phyloP scores from a whole-genome alignment of 345 rosid species.

The Trapa incisa region DNA sequence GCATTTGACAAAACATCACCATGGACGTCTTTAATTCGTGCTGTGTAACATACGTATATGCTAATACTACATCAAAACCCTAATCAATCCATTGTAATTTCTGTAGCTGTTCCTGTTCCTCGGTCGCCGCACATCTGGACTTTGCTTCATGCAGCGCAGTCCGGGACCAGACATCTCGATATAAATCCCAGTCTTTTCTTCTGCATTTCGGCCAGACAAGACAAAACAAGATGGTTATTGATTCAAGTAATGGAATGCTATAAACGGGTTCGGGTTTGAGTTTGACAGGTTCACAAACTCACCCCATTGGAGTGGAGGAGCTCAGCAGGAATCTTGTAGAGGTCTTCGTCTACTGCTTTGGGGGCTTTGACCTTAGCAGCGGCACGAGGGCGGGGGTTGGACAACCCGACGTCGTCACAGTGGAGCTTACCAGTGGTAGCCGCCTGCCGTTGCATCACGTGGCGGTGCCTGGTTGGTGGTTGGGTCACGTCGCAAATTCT shows the following conservation, averaged over 20 bases:
- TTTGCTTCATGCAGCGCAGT: conserved; percentile 36
- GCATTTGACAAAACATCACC: too few species aligned
- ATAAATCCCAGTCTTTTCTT: conserved; percentile 55
- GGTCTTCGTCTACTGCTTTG: conserved; percentile 23
- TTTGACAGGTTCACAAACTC: neutral
- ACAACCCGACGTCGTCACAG: neutral
- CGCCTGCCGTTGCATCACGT: neutral
- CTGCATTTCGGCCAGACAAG: conserved; percentile 8
- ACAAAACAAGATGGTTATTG: neutral
- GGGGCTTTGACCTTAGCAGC: conserved; percentile 5
- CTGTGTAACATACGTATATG: too few species aligned
- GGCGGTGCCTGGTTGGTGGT: conserved; percentile 24
- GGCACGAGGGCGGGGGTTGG: neutral
- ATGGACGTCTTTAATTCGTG: too few species aligned
- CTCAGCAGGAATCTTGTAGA: conserved; percentile 25
- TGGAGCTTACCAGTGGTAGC: conserved; percentile 7
- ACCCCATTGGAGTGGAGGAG: conserved; percentile 31
- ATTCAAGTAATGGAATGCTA: too few species aligned
- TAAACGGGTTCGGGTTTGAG: too few species aligned
- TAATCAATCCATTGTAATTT: too few species aligned
- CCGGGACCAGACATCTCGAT: conserved; percentile 52
- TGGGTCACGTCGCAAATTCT: conserved; percentile 53
- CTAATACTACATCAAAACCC: too few species aligned
- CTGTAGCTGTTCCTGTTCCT: too few species aligned
- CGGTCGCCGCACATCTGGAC: too few species aligned